A percentile compares a stretch with the other conserved stretches of the same genome.
Conservation (phyloP, 306 rosid genomes). For the Lablab purpureus region DNA sequence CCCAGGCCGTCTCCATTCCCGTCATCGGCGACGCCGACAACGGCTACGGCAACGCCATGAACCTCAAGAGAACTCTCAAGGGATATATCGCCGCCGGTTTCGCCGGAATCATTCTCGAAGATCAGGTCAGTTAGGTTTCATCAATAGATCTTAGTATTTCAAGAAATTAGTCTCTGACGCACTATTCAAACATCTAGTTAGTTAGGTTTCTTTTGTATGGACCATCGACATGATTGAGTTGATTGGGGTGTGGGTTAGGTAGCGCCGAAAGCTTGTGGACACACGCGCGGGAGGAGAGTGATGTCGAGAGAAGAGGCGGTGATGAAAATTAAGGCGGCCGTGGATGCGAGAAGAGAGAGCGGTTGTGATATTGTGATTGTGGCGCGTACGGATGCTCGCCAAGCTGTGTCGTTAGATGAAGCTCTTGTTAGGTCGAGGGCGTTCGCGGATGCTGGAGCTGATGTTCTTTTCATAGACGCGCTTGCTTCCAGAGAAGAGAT, state of each 20-base stretch:
- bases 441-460: conserved; percentile 95
- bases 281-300: conserved; percentile 85
- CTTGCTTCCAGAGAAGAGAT: conserved; percentile 81
- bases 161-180: too few species aligned
- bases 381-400: conserved; percentile 93
- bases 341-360: conserved; percentile 84
- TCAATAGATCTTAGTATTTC: neutral
- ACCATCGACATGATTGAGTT: neutral
- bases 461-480: conserved; percentile 90
- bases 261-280: conserved; percentile 93
- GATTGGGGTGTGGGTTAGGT: conserved; percentile 44
- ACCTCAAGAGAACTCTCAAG: conserved; percentile 87
- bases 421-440: conserved; percentile 78
- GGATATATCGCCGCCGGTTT: conserved; percentile 83
- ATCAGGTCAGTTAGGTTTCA: conserved; percentile 62
- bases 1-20: conserved; percentile 82
- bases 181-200: too few species aligned
- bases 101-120: conserved; percentile 87
- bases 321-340: conserved; percentile 77
- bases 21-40: conserved; percentile 90
- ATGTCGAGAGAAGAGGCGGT: conserved; percentile 82
- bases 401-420: conserved; percentile 83
- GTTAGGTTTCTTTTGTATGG: neutral
- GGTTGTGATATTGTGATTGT: conserved; percentile 88
- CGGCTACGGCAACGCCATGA: conserved; percentile 91